Evolutionary conservation across 106 monocot genomes (phyloP).

Genomic region (Platanthera guangdongensis): DNA sequence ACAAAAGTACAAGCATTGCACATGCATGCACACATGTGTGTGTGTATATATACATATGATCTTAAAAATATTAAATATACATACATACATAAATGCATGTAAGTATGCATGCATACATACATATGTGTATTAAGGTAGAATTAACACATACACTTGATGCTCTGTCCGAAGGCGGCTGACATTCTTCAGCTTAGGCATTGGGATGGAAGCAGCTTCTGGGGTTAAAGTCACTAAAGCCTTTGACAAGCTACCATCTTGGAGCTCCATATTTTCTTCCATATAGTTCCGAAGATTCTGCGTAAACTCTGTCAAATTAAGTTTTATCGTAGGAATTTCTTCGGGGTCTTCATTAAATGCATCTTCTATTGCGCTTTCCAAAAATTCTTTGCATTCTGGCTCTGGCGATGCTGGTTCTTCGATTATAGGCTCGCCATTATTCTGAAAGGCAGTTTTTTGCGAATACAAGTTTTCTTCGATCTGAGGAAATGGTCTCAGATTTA

Average conservation of each 20-base stretch:
- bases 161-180: constrained; percentile 53
- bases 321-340: constrained; percentile 62
- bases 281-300: constrained; percentile 44
- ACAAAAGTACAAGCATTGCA: background rate
- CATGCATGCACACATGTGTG: background rate
- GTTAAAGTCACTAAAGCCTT: constrained; percentile 47
- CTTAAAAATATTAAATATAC: no score
- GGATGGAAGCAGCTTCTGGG: constrained; percentile 32
- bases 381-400: constrained; percentile 37
- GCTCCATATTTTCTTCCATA: constrained; percentile 33
- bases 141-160: constrained; percentile 55
- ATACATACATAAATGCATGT: background rate
- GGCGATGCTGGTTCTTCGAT: constrained; percentile 58
- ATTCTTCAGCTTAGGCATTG: constrained; percentile 55
- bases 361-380: constrained; percentile 42
- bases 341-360: constrained; percentile 54
- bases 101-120: background rate
- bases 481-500: constrained; percentile 16
- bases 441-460: constrained; percentile 3
- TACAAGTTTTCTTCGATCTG: constrained; percentile 22
- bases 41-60: background rate
- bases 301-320: constrained; percentile 42
- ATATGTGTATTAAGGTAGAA: background rate
- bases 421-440: constrained; percentile 42
- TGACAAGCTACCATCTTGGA: constrained; percentile 42